These are phyloP conservation scores for Penicillium pancosmium DNA, from an alignment of 495 filamentous ascomycete species.

Conservation along the genomic window DNA sequence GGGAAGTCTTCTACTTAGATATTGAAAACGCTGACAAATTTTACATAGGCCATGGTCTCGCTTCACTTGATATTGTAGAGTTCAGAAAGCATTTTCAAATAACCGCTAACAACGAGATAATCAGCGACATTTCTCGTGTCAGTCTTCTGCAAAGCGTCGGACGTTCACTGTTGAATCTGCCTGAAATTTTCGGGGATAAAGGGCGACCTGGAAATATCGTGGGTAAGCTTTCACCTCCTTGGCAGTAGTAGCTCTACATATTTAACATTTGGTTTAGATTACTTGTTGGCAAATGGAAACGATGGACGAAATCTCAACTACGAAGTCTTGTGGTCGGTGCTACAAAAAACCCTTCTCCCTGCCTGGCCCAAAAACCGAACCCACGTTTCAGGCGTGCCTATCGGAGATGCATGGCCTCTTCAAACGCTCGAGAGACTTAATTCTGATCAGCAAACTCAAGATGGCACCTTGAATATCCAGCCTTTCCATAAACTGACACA, in stretches of 20 bases:
- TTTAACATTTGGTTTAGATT: conserved; percentile 39
- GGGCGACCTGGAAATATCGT: conserved; percentile 59
- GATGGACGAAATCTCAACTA: conserved; percentile 31
- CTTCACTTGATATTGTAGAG: conserved; percentile 6
- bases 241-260: not conserved
- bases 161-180: conserved; percentile 45
- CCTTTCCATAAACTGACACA: conserved; percentile 88
- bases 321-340: conserved; percentile 46
- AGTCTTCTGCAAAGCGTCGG: conserved; percentile 51
- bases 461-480: conserved; percentile 31
- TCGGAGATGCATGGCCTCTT: conserved; percentile 62
- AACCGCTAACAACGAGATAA: conserved; percentile 49
- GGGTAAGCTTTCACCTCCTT: conserved; percentile 34
- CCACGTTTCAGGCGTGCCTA: conserved; percentile 49
- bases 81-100: conserved; percentile 41
- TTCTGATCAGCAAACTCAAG: conserved; percentile 4
- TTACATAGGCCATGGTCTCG: conserved; percentile 7
- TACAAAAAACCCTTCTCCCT: conserved; percentile 54
- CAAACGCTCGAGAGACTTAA: conserved; percentile 23
- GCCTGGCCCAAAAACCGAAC: conserved; percentile 61
- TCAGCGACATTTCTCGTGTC: conserved; percentile 52
- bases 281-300: conserved; percentile 38
- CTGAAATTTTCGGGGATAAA: conserved; percentile 52
- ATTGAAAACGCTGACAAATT: not conserved
- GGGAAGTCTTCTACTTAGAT: not conserved